These are phyloP conservation scores for Herpotrichia juniperi DNA, from an alignment of 2,329 filamentous ascomycete genomes.

Conservation along the genomic window DNA sequence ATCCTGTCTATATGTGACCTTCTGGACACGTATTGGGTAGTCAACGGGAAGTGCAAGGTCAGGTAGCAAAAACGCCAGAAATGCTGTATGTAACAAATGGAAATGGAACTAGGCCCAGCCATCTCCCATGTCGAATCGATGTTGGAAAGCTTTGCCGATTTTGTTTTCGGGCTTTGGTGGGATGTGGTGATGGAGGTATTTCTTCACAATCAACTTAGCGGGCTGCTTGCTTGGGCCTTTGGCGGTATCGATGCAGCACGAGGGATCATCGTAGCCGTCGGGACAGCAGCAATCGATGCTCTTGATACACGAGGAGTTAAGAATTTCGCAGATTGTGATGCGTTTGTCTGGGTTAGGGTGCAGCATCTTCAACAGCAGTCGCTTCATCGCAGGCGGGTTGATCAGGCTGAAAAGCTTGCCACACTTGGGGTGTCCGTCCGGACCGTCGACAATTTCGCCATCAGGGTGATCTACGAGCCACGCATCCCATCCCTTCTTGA, in stretches of 20 bases:
- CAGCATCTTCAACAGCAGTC: slow-evolving; percentile 79
- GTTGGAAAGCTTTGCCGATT: slow-evolving; percentile 40
- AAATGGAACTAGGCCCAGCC: slow-evolving; percentile 23
- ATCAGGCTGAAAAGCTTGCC: slow-evolving; percentile 70
- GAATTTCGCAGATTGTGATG: slow-evolving; percentile 70
- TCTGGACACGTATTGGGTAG: not conserved
- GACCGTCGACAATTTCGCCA: slow-evolving; percentile 58
- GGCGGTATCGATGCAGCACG: slow-evolving; percentile 65
- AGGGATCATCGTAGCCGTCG: slow-evolving; percentile 70
- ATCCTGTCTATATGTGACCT: not conserved
- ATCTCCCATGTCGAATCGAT: slow-evolving; percentile 49
- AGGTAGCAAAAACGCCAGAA: not conserved
- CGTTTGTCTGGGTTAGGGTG: slow-evolving; percentile 77
- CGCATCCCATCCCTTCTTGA: slow-evolving; percentile 71
- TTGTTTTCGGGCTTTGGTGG: slow-evolving; percentile 48
- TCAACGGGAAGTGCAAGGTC: not conserved
- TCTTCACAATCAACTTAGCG: slow-evolving; percentile 46
- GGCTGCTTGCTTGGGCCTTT: slow-evolving; percentile 38
- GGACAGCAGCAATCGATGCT: slow-evolving; percentile 79
- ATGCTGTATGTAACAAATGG: slow-evolving; percentile 1
- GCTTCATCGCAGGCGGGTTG: slow-evolving; percentile 68
- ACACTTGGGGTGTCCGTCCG: slow-evolving; percentile 67
- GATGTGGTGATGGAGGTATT: slow-evolving; percentile 50
- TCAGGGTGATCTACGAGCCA: slow-evolving; percentile 66
- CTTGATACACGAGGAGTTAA: slow-evolving; percentile 75